Conservation (phyloP, 2,329 filamentous ascomycete genomes). For the Nectriaceae sp. region DNA sequence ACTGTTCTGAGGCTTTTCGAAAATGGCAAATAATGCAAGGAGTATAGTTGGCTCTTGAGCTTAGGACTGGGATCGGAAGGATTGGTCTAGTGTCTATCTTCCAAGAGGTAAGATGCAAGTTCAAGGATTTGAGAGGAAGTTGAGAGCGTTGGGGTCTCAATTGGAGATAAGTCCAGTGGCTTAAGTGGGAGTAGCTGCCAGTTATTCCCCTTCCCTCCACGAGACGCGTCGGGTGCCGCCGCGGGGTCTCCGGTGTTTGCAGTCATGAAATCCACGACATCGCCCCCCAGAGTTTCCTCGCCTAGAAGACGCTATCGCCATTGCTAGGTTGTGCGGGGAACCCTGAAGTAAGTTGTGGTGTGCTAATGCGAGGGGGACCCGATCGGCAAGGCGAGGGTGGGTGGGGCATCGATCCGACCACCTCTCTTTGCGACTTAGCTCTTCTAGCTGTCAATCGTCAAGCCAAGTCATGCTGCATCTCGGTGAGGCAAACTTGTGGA, state of each 20-base stretch:
- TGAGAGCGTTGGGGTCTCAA: conserved; percentile 1
- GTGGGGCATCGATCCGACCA: conserved; percentile 28
- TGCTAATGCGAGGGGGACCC: conserved; percentile 16
- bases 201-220: conserved; percentile 10
- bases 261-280: no score
- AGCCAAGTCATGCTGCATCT: no score
- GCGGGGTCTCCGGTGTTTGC: conserved; percentile 17
- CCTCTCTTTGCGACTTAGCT: no score
- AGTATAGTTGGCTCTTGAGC: no score
- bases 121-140: not conserved
- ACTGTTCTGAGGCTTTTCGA: not conserved
- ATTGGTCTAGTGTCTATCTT: no score
- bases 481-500: no score
- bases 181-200: conserved; percentile 11
- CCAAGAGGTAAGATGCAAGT: not conserved
- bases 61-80: no score
- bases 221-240: conserved; percentile 2
- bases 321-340: conserved; percentile 28
- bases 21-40: not conserved
- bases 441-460: no score
- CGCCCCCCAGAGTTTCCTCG: no score
- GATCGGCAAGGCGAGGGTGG: conserved; percentile 28
- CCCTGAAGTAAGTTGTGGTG: conserved; percentile 22
- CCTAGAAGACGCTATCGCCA: no score
- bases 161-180: conserved; percentile 4